Base-by-base conservation (phyloP, 257 asterid species). In the Solanum tarapatanum region DNA sequence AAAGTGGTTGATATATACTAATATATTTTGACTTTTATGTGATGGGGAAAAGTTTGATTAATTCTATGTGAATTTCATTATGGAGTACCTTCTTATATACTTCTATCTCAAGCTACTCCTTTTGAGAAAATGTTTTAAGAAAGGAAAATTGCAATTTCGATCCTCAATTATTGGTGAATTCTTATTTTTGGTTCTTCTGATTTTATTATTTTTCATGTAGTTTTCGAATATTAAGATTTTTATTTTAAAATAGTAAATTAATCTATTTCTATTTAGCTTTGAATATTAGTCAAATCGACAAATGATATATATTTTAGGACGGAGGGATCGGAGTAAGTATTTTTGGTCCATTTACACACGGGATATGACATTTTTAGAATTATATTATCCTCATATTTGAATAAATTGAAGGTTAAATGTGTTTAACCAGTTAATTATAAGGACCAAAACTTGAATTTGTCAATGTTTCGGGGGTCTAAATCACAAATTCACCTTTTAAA, bases 51-150 rank as follows among this genome's bases (percentile, higher is more conserved):
- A 37, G 41, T 2, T 37, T 43, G 43, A 2, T 39, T 45, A 45
- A 12, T 89, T 87, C 72, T 86, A 87, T 89, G 92, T 92, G 92
- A 87, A 90, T 88, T 91, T 95, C 92, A 88, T 84, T 83, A 88
- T 87, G 87, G 74, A 68, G 45, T 45, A 45, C 28, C 7, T 45
- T 26, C 35, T 43, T 80, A 80, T 80, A 45, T 45, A 80, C 41
- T 28, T 17, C 35, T 45, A 45, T 28, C 84, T 80, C 84, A 45
- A 80, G 17, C 66, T 45, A 45, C 26, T 43, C 8, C 5, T 41
- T 0, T 79, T 43, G 16, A 43, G 4, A 76, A 12, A 24, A 26
- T 8, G 7, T 41, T 79, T 41, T 14, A 79, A 2, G 8, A 26
- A 51, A 26, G 17, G 39, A 80, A 4, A 45, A 80, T 45, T 77